Conservation (phyloP, 2,329 filamentous ascomycete species). For the Nemania sp. region DNA sequence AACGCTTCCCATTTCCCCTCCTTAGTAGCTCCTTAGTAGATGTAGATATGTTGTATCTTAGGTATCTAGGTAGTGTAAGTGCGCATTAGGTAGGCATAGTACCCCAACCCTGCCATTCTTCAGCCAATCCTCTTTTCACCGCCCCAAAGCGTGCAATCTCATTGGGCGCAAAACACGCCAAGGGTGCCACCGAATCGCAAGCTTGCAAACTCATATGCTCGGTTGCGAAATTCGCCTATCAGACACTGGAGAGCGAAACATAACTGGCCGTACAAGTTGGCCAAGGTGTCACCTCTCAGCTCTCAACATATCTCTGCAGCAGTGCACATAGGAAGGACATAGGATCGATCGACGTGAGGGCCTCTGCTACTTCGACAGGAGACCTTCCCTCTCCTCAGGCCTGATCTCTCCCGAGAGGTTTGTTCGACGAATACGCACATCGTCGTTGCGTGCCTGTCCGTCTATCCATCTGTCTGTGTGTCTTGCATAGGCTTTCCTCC, state of each 20-base stretch:
- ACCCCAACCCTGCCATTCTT: not conserved
- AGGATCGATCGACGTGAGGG: not conserved
- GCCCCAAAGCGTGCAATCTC: slow-evolving; percentile 24
- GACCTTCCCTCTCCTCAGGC: not conserved
- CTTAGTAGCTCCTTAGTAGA: too few species aligned
- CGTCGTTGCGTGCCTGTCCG: slow-evolving; percentile 1
- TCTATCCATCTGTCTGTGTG: not conserved
- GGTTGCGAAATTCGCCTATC: slow-evolving; percentile 31
- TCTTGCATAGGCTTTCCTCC: not conserved
- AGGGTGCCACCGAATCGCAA: slow-evolving; percentile 27
- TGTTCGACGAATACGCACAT: slow-evolving; percentile 3
- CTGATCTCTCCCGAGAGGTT: slow-evolving; percentile 3
- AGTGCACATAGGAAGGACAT: slow-evolving; percentile 11
- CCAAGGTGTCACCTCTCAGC: slow-evolving; percentile 33
- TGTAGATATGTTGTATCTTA: too few species aligned
- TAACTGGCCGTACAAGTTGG: slow-evolving; percentile 12
- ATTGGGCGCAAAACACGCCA: slow-evolving; percentile 32
- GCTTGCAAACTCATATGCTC: slow-evolving; percentile 27
- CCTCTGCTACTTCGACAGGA: not conserved
- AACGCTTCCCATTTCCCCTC: slow-evolving; percentile 13
- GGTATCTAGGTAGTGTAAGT: too few species aligned
- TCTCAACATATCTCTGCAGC: slow-evolving; percentile 34
- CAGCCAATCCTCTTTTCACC: slow-evolving; percentile 34
- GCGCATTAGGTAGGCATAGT: too few species aligned
- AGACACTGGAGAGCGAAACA: slow-evolving; percentile 20